Evolutionary conservation across 1,284 basidiomycete genomes (phyloP), one percentile per base, ranked within the genome.

Genomic region (Trichosporon ovoides): DNA sequence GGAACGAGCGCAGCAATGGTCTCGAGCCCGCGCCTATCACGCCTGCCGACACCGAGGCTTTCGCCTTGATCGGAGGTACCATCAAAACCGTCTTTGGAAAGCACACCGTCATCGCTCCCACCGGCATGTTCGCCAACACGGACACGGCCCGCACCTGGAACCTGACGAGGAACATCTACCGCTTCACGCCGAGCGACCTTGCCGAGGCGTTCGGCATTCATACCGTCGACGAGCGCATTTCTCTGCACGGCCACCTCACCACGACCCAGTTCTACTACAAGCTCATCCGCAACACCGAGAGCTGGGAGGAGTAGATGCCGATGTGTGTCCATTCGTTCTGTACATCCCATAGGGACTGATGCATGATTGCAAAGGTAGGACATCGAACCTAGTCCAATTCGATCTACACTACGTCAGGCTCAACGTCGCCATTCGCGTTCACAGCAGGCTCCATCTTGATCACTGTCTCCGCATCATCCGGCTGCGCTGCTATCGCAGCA

Each of bases 11-110:
- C 24, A 31, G 9, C 11, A 24, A 52, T 40, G 71, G 69, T 11
- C 68, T 80, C 19, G 78, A 82, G 60, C 78, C 81, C 1, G 78
- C 81, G 3, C 79, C 80, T 0, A 77, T 78, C 51, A 80, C 81
- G 11, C 73, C 78, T 2, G 62, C 68, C 14, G 54, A 72, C 9
- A 69, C 74, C 1, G 60, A 67, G 18, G 66, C 74, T 6, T 82
- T 78, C 67, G 69, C 69, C 14, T 62, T 80, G 33, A 70, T 80
- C 48, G 76, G 73, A 6, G 74, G 74, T 0, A 80, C 78, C 2
- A 71, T 74, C 40, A 75, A 75, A 43, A 63, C 70, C 49, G 65
- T 77, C n/a, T 78, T 78, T 61, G 72, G 74, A 12, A 63, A 73
- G 18, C 70, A 78, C 19, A 70, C 77, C 3, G 69, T 81, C 37